A percentile compares a stretch with the other conserved stretches of the same genome.
Evolutionary conservation across 2,329 filamentous ascomycete genomes (phyloP).

Genomic region (Atkinsonella texensis): DNA sequence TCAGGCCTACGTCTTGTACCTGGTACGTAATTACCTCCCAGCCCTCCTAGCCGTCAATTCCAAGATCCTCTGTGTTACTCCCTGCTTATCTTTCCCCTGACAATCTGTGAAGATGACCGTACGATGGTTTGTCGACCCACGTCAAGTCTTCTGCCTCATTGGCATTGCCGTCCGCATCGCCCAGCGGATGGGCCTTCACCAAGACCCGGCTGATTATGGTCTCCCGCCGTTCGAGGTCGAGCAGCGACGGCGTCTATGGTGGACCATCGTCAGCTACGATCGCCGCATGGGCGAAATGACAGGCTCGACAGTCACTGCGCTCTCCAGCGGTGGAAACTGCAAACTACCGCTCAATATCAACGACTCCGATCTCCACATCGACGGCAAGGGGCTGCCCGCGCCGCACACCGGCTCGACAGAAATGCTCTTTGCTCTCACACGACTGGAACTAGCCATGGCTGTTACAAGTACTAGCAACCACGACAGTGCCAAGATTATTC

Average conservation of each 20-base stretch:
- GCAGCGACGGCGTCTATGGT: constrained; percentile 62
- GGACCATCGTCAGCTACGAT: constrained; percentile 59
- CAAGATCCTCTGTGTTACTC: not conserved
- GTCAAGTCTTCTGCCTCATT: constrained; percentile 36
- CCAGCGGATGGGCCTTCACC: constrained; percentile 56
- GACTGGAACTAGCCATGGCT: constrained; percentile 44
- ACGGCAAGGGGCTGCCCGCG: constrained; percentile 41
- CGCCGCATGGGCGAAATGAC: constrained; percentile 56
- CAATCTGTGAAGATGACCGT: constrained; percentile 25
- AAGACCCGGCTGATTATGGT: constrained; percentile 42
- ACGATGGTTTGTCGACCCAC: constrained; percentile 46
- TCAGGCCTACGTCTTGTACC: constrained; percentile 55
- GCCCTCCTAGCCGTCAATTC: too few relatives aligned
- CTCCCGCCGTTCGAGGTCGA: constrained; percentile 51
- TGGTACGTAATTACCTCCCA: constrained; percentile 33
- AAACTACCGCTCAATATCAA: constrained; percentile 49
- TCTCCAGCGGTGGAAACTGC: constrained; percentile 42
- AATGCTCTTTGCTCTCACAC: constrained; percentile 46
- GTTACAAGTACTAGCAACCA: constrained; percentile 35
- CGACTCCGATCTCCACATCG: constrained; percentile 44
- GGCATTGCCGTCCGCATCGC: constrained; percentile 56
- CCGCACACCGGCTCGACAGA: constrained; percentile 42
- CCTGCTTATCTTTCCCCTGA: not conserved
- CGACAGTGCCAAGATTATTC: constrained; percentile 18
- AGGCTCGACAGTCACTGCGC: constrained; percentile 40